A percentile compares a stretch with the other conserved stretches of the same genome.
These are phyloP conservation scores for Mrakia gelida DNA, from an alignment of 768 basidiomycete species.

Conservation along the genomic window DNA sequence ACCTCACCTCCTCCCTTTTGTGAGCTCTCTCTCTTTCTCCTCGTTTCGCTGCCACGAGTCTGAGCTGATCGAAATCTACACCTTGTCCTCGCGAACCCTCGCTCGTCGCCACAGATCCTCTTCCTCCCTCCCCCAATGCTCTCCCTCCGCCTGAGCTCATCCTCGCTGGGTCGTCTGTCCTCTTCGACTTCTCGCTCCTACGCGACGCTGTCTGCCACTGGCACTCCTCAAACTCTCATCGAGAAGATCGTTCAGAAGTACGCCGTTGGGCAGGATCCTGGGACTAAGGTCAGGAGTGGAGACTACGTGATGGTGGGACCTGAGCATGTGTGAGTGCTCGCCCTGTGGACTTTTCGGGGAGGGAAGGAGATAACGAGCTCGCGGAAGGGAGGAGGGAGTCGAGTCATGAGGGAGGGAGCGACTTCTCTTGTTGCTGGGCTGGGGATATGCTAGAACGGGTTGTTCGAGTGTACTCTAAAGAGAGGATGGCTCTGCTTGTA, in stretches of 20 bases:
- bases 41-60: no score
- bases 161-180: neutral
- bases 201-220: conserved; percentile 19
- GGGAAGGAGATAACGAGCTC: neutral
- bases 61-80: neutral
- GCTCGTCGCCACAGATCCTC: neutral
- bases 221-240: conserved; percentile 70
- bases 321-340: conserved; percentile 63
- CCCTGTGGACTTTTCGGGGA: neutral
- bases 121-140: neutral
- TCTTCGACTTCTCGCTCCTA: conserved; percentile 6
- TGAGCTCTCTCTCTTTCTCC: neutral
- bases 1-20: neutral
- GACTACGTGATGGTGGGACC: conserved; percentile 99
- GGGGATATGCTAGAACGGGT: no score
- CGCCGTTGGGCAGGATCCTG: conserved; percentile 70
- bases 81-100: no score
- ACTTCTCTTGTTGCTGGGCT: no score
- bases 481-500: no score
- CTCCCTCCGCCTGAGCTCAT: neutral
- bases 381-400: neutral
- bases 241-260: conserved; percentile 98
- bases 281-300: conserved; percentile 78
- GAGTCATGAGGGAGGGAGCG: neutral
- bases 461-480: no score